Percentiles rank a stretch among this genome's conserved stretches.
phyloP scores from a whole-genome alignment of 768 basidiomycete genomes.

The Steccherinum ochraceum region DNA sequence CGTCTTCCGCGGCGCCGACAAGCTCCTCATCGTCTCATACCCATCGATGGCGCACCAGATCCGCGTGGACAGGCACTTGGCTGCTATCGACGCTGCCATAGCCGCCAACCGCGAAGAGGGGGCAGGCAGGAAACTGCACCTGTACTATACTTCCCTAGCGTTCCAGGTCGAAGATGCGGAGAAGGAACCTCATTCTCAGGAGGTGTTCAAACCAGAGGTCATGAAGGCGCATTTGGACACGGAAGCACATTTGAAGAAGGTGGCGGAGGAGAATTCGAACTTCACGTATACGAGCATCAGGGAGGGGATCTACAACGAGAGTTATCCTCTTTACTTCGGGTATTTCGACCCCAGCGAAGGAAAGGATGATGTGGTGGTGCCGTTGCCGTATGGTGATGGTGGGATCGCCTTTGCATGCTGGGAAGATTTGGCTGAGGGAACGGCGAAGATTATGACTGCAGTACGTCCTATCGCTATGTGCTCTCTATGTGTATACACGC shows the following conservation, averaged over 20 bases:
- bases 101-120: too few species aligned
- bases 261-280: too few species aligned
- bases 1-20: constrained; percentile 28
- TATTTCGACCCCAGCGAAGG: constrained; percentile 18
- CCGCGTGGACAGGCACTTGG: constrained; percentile 23
- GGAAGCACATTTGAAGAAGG: constrained; percentile 24
- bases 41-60: constrained; percentile 25
- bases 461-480: constrained; percentile 7
- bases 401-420: constrained; percentile 28
- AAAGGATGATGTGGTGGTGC: constrained; percentile 21
- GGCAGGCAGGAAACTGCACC: constrained; percentile 18
- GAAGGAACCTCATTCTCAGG: too few species aligned
- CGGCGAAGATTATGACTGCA: constrained; percentile 25
- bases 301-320: constrained; percentile 31
- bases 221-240: constrained; percentile 28
- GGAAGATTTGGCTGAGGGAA: constrained; percentile 31
- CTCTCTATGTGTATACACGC: too few species aligned
- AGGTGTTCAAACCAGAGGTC: constrained; percentile 20
- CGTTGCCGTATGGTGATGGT: constrained; percentile 28
- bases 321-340: constrained; percentile 25
- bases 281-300: constrained; percentile 28
- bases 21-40: constrained; percentile 29
- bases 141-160: constrained; percentile 31
- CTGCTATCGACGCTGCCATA: constrained; percentile 29
- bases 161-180: constrained; percentile 21